phyloP scores from a whole-genome alignment of 495 filamentous ascomycete species.

The Hypoxylon intermedium region DNA sequence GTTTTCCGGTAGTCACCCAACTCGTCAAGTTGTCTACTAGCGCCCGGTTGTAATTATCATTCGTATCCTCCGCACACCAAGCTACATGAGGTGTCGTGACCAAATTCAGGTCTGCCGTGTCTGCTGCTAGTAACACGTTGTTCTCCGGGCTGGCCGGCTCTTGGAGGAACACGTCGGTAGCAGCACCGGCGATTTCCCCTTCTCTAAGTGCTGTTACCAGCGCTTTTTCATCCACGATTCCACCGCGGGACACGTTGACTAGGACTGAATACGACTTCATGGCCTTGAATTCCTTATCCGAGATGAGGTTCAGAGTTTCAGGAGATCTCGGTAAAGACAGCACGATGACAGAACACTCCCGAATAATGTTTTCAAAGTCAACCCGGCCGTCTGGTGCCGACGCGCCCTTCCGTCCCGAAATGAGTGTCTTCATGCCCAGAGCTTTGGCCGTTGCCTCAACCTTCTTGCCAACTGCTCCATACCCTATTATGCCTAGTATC shows the following conservation, averaged over 20 bases:
- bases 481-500: conserved; percentile 59
- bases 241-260: conserved; percentile 64
- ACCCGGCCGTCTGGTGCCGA: conserved; percentile 46
- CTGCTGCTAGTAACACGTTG: conserved; percentile 31
- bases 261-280: conserved; percentile 59
- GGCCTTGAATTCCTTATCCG: conserved; percentile 51
- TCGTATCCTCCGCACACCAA: conserved; percentile 50
- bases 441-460: conserved; percentile 42
- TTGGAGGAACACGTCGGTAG: conserved; percentile 60
- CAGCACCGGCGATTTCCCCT: conserved; percentile 57
- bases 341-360: conserved; percentile 56
- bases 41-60: conserved; percentile 43
- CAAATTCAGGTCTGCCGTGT: conserved; percentile 44
- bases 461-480: conserved; percentile 57
- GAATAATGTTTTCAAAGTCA: conserved; percentile 55
- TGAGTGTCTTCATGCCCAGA: conserved; percentile 60
- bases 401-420: conserved; percentile 58
- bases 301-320: conserved; percentile 56
- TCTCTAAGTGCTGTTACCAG: conserved; percentile 56
- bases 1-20: too few relatives aligned
- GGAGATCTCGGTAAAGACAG: conserved; percentile 54
- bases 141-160: conserved; percentile 55
- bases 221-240: conserved; percentile 62
- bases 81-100: conserved; percentile 52
- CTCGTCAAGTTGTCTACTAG: too few relatives aligned